These are phyloP conservation scores for Neurospora tetrasperma DNA, from an alignment of 495 filamentous ascomycete species.

Conservation along the genomic window DNA sequence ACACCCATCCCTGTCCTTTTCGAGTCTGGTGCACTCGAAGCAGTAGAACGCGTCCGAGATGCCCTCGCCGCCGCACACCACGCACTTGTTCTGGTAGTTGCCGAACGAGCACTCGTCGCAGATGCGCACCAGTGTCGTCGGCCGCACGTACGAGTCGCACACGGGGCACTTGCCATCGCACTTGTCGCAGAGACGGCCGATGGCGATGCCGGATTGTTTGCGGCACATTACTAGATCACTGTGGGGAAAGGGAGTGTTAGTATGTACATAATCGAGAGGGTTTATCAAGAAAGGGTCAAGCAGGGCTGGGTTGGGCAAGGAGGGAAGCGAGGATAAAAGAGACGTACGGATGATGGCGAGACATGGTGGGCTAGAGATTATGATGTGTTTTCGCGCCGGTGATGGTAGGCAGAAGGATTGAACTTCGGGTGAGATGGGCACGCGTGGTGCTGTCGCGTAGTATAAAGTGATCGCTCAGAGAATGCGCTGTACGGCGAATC, in stretches of 20 bases:
- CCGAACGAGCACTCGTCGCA: slow-evolving; percentile 99
- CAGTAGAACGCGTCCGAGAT: slow-evolving; percentile 99
- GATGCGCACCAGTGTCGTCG: slow-evolving; percentile 93
- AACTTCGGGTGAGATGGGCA: neutral
- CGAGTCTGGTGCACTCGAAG: slow-evolving; percentile 94
- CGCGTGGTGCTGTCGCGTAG: neutral
- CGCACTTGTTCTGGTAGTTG: slow-evolving; percentile 99
- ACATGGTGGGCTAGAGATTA: slow-evolving; percentile 14
- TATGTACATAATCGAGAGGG: neutral
- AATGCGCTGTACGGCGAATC: neutral
- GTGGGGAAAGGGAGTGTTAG: slow-evolving; percentile 14
- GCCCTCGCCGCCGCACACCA: slow-evolving; percentile 96
- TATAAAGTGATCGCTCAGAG: neutral
- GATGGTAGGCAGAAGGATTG: neutral
- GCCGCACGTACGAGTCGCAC: slow-evolving; percentile 97
- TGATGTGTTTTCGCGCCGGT: neutral
- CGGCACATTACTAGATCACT: slow-evolving; percentile 99
- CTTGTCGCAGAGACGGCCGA: slow-evolving; percentile 98
- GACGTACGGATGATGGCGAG: slow-evolving; percentile 30
- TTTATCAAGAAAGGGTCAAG: neutral
- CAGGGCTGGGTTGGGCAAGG: neutral
- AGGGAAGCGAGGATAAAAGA: neutral
- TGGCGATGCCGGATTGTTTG: slow-evolving; percentile 95
- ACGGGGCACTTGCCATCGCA: slow-evolving; percentile 99
- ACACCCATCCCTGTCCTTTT: slow-evolving; percentile 96